Evolutionary conservation across 257 asterid genomes (phyloP).

Genomic region (Jaltomata sinuosa): DNA sequence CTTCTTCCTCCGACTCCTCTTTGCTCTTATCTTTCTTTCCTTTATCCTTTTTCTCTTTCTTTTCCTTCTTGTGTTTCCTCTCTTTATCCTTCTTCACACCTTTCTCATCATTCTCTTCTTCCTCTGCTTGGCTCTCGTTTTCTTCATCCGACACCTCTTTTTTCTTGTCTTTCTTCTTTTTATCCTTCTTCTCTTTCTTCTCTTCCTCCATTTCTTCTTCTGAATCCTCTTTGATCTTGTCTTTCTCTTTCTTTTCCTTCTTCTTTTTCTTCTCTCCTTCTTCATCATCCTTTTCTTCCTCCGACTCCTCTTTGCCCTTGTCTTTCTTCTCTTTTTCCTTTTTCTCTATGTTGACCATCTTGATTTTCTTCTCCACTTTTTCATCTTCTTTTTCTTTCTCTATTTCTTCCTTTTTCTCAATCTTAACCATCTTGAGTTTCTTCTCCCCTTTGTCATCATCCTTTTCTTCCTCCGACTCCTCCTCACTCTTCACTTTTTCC

Average conservation of each 20-base stretch:
- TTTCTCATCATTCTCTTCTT: neutral
- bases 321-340: neutral
- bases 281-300: neutral
- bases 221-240: neutral
- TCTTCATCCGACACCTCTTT: slow-evolving; percentile 11
- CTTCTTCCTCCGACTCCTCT: neutral
- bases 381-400: neutral
- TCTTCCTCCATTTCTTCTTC: neutral
- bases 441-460: slow-evolving; percentile 2
- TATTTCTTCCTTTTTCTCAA: neutral
- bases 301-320: neutral
- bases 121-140: slow-evolving; percentile 12
- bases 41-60: neutral
- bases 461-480: slow-evolving; percentile 5
- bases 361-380: neutral
- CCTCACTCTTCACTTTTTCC: neutral
- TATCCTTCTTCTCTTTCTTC: neutral
- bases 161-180: slow-evolving; percentile 6
- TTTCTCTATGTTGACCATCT: neutral
- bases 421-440: slow-evolving; percentile 4
- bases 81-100: neutral
- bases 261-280: neutral
- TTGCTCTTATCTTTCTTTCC: neutral
- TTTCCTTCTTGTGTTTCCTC: no score
- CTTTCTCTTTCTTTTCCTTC: slow-evolving; percentile 2